Conservation (phyloP, 116 monocot species). For the Zostera marina region DNA sequence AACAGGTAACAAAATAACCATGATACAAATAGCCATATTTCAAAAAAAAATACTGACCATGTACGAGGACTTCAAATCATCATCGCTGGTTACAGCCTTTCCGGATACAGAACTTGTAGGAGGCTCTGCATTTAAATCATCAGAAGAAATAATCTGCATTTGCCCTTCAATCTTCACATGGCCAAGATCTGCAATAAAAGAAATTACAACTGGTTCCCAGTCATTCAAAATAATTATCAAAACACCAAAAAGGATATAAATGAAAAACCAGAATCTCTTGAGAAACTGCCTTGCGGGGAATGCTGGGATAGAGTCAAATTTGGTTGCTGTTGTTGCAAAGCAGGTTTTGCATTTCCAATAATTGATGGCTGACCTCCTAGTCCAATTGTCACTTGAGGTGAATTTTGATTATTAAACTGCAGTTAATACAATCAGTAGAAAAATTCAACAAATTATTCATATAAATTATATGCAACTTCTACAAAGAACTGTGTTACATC, state of each 20-base stretch:
- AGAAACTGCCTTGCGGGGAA: conserved; percentile 21
- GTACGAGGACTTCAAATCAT: conserved; percentile 48
- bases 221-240: background rate
- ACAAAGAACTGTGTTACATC: too few relatives aligned
- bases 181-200: conserved; percentile 24
- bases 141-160: conserved; percentile 24
- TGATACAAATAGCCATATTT: background rate
- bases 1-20: too few relatives aligned
- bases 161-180: conserved; percentile 47
- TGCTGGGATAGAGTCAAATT: conserved; percentile 25
- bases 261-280: conserved; percentile 34
- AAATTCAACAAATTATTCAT: background rate
- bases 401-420: conserved; percentile 56
- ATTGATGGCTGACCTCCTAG: conserved; percentile 47
- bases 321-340: conserved; percentile 27
- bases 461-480: background rate
- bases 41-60: conserved; percentile 16
- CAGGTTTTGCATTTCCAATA: conserved; percentile 20
- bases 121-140: conserved; percentile 43
- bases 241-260: background rate
- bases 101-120: conserved; percentile 25
- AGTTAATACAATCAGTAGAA: background rate
- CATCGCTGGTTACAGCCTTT: conserved; percentile 38
- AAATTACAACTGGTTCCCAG: background rate
- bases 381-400: conserved; percentile 53